Percentiles rank a stretch among this genome's conserved stretches.
phyloP scores from a whole-genome alignment of 1,139 yeast genomes.

The Spathaspora sp. region DNA sequence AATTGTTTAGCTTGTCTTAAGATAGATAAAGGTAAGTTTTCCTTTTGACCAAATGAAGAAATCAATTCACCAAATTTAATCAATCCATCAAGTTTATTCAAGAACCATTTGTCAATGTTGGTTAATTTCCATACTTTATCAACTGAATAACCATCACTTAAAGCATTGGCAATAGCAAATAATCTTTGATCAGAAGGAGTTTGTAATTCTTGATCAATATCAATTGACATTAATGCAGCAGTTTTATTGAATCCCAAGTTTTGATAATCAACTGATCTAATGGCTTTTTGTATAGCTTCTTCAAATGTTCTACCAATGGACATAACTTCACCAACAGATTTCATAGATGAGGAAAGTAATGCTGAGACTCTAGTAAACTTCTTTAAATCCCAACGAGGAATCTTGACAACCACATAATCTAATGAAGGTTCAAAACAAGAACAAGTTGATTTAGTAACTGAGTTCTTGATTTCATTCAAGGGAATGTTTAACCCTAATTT shows the following conservation, averaged over 20 bases:
- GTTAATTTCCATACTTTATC: constrained; percentile 92
- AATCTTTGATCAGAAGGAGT: constrained; percentile 98
- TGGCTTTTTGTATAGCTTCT: constrained; percentile 97
- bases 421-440: constrained; percentile 98
- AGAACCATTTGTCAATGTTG: constrained; percentile 95
- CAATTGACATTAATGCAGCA: constrained; percentile 52
- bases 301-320: constrained; percentile 96
- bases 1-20: constrained; percentile 91
- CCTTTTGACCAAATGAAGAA: constrained; percentile 67
- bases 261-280: constrained; percentile 90
- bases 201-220: constrained; percentile 75
- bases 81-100: constrained; percentile 76
- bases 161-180: constrained; percentile 97
- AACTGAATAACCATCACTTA: constrained; percentile 82
- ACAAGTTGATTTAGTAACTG: constrained; percentile 92
- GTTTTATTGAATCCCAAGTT: constrained; percentile 79
- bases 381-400: constrained; percentile 98
- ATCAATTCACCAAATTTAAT: constrained; percentile 68
- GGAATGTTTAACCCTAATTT: constrained; percentile 94
- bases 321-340: constrained; percentile 99
- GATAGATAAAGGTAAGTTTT: constrained; percentile 48
- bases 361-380: constrained; percentile 93
- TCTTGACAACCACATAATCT: constrained; percentile 96
- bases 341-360: constrained; percentile 90
- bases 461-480: constrained; percentile 85